A percentile compares a stretch with the other conserved stretches of the same genome.
phyloP scores from a whole-genome alignment of 768 basidiomycete genomes.

The Auricularia sp. region DNA sequence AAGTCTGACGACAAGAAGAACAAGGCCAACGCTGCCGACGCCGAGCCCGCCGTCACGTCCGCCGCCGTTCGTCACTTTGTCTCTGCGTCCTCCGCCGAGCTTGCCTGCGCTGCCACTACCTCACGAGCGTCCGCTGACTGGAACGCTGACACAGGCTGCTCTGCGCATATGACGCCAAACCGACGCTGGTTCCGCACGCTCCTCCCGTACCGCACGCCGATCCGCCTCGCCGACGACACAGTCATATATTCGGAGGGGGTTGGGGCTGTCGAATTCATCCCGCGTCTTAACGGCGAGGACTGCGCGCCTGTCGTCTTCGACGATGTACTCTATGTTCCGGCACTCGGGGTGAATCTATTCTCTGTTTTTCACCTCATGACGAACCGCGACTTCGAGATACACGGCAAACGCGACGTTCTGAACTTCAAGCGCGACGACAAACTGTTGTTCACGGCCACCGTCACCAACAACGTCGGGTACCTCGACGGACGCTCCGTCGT shows the following conservation, averaged over 20 bases:
- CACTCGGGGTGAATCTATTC: constrained; percentile 10
- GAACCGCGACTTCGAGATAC: constrained; percentile 8
- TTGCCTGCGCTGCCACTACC: neutral
- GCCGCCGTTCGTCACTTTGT: neutral
- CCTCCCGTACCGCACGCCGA: constrained; percentile 12
- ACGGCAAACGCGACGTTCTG: constrained; percentile 2
- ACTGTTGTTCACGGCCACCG: constrained; percentile 10
- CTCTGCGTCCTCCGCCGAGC: neutral
- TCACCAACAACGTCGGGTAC: constrained; percentile 7
- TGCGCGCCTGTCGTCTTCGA: neutral
- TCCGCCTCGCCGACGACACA: constrained; percentile 17
- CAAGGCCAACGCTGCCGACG: neutral
- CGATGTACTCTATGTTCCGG: constrained; percentile 12
- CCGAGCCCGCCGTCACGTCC: neutral
- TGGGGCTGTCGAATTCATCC: constrained; percentile 18
- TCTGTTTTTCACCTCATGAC: constrained; percentile 13
- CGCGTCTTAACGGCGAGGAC: constrained; percentile 6
- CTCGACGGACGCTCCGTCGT: neutral
- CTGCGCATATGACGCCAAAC: constrained; percentile 27
- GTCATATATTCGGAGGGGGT: constrained; percentile 19
- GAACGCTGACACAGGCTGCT: constrained; percentile 25
- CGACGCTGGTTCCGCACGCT: constrained; percentile 20
- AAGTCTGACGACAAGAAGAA: neutral
- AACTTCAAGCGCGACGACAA: constrained; percentile 1
- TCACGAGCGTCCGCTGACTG: constrained; percentile 10